A percentile compares a stretch with the other conserved stretches of the same genome.
Conservation (phyloP, 1,139 yeast species). For the Debaryomyces psychrophilus region DNA sequence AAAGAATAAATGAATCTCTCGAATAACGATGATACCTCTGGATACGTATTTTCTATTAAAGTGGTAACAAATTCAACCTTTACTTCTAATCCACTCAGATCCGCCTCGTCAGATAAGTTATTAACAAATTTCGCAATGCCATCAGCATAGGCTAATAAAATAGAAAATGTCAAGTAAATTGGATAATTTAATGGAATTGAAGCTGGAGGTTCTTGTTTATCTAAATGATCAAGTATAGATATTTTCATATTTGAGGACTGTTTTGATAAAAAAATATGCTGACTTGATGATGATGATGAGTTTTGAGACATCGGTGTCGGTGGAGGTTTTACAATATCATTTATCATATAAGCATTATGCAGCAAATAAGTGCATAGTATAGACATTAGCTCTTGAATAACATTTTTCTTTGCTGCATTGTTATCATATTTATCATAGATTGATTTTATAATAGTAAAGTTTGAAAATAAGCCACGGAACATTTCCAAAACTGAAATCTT, state of each 20-base stretch:
- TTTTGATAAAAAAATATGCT: slow-evolving; percentile 25
- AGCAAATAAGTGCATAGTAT: slow-evolving; percentile 40
- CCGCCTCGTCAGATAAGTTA: slow-evolving; percentile 34
- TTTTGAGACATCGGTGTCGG: slow-evolving; percentile 8
- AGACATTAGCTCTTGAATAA: slow-evolving; percentile 59
- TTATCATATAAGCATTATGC: slow-evolving; percentile 38
- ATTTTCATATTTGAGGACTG: slow-evolving; percentile 46
- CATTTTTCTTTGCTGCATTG: slow-evolving; percentile 57
- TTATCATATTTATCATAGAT: slow-evolving; percentile 69
- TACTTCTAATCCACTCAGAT: slow-evolving; percentile 31
- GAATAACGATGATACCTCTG: slow-evolving; percentile 50
- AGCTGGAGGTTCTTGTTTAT: slow-evolving; percentile 72
- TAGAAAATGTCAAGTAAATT: slow-evolving; percentile 58
- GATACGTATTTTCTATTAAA: slow-evolving; percentile 48
- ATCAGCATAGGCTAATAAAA: slow-evolving; percentile 62
- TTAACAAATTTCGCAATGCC: slow-evolving; percentile 65
- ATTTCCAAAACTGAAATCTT: slow-evolving; percentile 72
- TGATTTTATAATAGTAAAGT: slow-evolving; percentile 52
- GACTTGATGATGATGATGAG: slow-evolving; percentile 7
- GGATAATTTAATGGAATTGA: slow-evolving; percentile 64
- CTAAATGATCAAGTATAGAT: slow-evolving; percentile 71
- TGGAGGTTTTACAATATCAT: slow-evolving; percentile 36
- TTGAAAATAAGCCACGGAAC: slow-evolving; percentile 60
- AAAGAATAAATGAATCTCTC: slow-evolving; percentile 61
- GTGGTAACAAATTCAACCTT: slow-evolving; percentile 43